Evolutionary conservation across 2,329 filamentous ascomycete genomes (phyloP), one percentile per base, ranked within the genome.

Genomic region (Ascochyta fabae): DNA sequence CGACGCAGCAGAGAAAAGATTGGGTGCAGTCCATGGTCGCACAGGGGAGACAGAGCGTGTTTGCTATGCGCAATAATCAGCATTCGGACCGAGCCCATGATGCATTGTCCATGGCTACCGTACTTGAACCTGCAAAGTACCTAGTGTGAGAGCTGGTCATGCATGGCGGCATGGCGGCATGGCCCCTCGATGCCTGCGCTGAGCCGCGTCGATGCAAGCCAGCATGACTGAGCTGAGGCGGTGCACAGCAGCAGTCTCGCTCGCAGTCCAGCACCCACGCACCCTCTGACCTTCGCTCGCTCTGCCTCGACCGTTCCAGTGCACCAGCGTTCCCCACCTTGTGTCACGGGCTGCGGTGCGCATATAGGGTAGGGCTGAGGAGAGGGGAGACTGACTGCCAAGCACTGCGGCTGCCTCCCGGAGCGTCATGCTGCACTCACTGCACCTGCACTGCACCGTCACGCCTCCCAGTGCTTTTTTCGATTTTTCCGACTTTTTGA

Each of bases 341-440:
- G 35, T 42, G 16, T 42, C 24, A 43, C 42, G 42, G 42, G 24
- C 12, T 7, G 41, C 22, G 6, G 22, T 47, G 42, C 33, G 41
- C n/a, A 16, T 58, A 29, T 8, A 6, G 9, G 26, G 12, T 29
- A 66, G 64, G 60, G 61, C 64, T 63, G 61, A 61, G 36, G 24
- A 31, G 22, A 48, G 46, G 40, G 61, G 60, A 47, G 44, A 49
- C 24, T 44, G 44, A 49, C 24, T 19, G 63, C 61, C 61, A 61
- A 64, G 60, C 2, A 24, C 16, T 35, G 51, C 48, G 56, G 48
- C 48, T 54, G 61, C 35, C 48, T 29, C 41, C 29, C 47, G 35
- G 51, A 33, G 42, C 56, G 57, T 65, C 56, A 58, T 41, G 49
- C 44, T 19, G 19, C 19, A 19, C 19, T 19, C 19, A 19, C 19